A percentile compares a stretch with the other conserved stretches of the same genome.
Evolutionary conservation across 805 yeast species (phyloP).

Genomic region (Kuraishia borneana): DNA sequence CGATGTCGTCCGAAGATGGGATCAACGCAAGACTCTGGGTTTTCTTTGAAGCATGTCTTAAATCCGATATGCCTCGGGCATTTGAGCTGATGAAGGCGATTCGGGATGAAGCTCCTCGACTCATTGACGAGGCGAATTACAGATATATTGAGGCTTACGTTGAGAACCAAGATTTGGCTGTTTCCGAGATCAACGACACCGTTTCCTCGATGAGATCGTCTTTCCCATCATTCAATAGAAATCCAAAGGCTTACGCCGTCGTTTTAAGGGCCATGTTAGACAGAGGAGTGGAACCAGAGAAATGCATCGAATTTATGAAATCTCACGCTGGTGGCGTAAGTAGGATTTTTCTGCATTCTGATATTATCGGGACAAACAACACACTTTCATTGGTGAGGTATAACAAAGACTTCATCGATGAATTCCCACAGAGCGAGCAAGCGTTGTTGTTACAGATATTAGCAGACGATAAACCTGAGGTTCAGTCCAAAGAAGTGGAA

Average conservation of each 20-base stretch:
- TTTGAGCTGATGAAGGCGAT: conserved; percentile 54
- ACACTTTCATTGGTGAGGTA: conserved; percentile 18
- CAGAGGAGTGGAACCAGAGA: not conserved
- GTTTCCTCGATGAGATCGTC: not conserved
- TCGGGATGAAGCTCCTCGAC: conserved; percentile 6
- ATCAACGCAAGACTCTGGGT: conserved; percentile 35
- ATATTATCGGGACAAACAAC: conserved; percentile 38
- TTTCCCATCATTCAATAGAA: not conserved
- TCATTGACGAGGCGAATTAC: not conserved
- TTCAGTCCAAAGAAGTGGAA: not conserved
- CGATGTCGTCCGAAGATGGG: not conserved
- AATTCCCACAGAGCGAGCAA: conserved; percentile 23
- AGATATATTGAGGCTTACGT: not conserved
- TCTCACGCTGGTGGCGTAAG: not conserved
- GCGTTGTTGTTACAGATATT: conserved; percentile 3
- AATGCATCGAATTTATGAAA: not conserved
- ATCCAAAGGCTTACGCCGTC: not conserved
- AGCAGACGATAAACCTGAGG: not conserved
- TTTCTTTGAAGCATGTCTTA: conserved; percentile 66
- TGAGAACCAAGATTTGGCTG: not conserved
- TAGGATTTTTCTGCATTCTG: conserved; percentile 24
- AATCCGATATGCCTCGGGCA: conserved; percentile 61
- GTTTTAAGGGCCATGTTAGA: not conserved
- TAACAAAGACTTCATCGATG: conserved; percentile 9
- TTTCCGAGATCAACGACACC: not conserved